Evolutionary conservation across 1,284 basidiomycete species (phyloP), one percentile per base, ranked within the genome.

Genomic region (Puccinia coronata): DNA sequence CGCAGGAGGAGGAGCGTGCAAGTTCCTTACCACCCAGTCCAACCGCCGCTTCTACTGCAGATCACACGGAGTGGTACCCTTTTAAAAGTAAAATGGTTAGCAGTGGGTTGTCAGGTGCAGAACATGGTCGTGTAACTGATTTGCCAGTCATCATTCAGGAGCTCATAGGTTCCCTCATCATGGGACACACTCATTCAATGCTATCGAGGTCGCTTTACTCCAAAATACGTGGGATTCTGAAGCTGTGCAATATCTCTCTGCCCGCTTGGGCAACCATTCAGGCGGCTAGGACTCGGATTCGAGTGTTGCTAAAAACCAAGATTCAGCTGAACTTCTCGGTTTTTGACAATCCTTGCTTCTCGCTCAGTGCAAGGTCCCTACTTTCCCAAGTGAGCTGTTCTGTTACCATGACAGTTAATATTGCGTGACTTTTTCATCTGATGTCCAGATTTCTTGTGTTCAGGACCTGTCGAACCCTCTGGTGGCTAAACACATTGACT

Each of bases 71-170:
- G 28, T 31, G 57, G 31, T 18, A 34, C 28, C 28, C 49, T 14
- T 51, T 51, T 20, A 51, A 51, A 20, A 51, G 18, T 20, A 51
- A 51, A 51, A 14, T 51, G 49, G 49, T 51, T 8, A 47, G 43
- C 43, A 8, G n/a, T n/a, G 8, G 43, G 8, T 16, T 47, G 9
- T 16, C 8, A 47, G 8, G 8, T 16, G 9, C 16, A 8, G 43
- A 8, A 47, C 43, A 47, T 8, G 43, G 12, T 4, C 4, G 49
- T 20, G 4, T 43, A 9, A 9, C 49, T 12, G 12, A 12, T 12
- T 20, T 4, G 4, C 43, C 16, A 16, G 16, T 43, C 8, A 80
- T 88, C 0, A n/a, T n/a, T 88, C 87, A 71, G 69, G 47, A 71
- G 20, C 47, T 71, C 18, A 34, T 71, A 18, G 69, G 47, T 16